Percentiles rank a stretch among this genome's conserved stretches.
Evolutionary conservation across 192 early-diverging fungal genomes (phyloP).

Genomic region (Spizellomyces sp.): DNA sequence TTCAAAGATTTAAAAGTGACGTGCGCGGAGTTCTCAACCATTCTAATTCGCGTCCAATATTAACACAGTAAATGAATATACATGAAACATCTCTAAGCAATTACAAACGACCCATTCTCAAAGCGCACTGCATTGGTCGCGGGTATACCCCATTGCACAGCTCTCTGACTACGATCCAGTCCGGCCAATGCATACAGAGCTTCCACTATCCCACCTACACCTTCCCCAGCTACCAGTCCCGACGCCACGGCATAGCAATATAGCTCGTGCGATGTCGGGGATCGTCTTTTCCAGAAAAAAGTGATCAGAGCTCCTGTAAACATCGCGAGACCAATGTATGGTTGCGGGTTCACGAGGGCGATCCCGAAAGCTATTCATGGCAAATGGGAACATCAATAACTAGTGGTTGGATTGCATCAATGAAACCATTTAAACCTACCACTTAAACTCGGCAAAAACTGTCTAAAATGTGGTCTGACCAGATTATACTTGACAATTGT

Average conservation of each 20-base stretch:
- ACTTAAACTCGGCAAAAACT: constrained; percentile 61
- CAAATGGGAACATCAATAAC: too few species aligned
- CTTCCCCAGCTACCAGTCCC: constrained; percentile 41
- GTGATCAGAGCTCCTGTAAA: constrained; percentile 23
- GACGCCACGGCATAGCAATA: constrained; percentile 35
- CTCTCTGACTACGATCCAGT: neutral
- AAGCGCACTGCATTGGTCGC: neutral
- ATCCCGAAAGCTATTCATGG: constrained; percentile 26
- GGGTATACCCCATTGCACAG: neutral
- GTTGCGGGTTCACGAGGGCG: constrained; percentile 28
- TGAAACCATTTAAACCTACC: too few species aligned
- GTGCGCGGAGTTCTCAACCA: neutral
- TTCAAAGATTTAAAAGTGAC: too few species aligned
- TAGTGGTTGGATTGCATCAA: too few species aligned
- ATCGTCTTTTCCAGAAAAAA: constrained; percentile 25
- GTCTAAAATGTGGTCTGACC: constrained; percentile 49
- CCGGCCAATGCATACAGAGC: constrained; percentile 12
- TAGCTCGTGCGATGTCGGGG: constrained; percentile 18
- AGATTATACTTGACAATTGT: constrained; percentile 45
- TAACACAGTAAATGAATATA: too few species aligned
- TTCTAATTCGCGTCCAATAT: constrained; percentile 1
- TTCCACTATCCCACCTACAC: constrained; percentile 34
- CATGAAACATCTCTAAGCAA: neutral
- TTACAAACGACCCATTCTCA: neutral
- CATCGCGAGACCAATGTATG: constrained; percentile 23